phyloP scores from a whole-genome alignment of 768 basidiomycete genomes.

The Suillus bovinus region DNA sequence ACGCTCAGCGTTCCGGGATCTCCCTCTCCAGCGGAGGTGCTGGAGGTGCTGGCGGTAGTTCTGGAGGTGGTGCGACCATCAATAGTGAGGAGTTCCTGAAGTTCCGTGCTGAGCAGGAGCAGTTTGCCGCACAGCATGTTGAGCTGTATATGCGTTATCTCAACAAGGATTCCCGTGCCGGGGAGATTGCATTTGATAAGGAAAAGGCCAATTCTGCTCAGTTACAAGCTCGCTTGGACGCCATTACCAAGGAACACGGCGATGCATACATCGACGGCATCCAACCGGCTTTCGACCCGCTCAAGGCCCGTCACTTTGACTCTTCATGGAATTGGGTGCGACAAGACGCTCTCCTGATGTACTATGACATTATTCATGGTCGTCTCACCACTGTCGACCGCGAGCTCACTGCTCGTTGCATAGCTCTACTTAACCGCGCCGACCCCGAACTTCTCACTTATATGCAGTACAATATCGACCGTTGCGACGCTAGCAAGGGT shows the following conservation, averaged over 20 bases:
- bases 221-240: conserved; percentile 86
- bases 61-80: conserved; percentile 79
- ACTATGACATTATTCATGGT: conserved; percentile 97
- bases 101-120: conserved; percentile 92
- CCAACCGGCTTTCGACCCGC: conserved; percentile 89
- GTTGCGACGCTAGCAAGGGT: conserved; percentile 76
- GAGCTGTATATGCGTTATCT: conserved; percentile 98
- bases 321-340: conserved; percentile 99
- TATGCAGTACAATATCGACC: conserved; percentile 95
- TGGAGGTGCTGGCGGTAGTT: conserved; percentile 58
- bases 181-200: conserved; percentile 85
- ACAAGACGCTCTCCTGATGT: conserved; percentile 95
- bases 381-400: conserved; percentile 92
- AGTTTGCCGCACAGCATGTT: conserved; percentile 89
- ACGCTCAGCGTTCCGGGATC: conserved; percentile 89
- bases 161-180: conserved; percentile 88
- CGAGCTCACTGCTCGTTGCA: conserved; percentile 95
- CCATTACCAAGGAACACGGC: conserved; percentile 89
- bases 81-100: conserved; percentile 98
- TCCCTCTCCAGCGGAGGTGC: conserved; percentile 71
- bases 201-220: conserved; percentile 73
- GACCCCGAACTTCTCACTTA: conserved; percentile 89
- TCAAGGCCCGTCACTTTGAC: conserved; percentile 98
- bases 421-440: conserved; percentile 96
- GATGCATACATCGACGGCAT: conserved; percentile 93